These are phyloP conservation scores for Cryptosporidium viatorum DNA, from an alignment of 169 alveolate species.

Conservation along the genomic window DNA sequence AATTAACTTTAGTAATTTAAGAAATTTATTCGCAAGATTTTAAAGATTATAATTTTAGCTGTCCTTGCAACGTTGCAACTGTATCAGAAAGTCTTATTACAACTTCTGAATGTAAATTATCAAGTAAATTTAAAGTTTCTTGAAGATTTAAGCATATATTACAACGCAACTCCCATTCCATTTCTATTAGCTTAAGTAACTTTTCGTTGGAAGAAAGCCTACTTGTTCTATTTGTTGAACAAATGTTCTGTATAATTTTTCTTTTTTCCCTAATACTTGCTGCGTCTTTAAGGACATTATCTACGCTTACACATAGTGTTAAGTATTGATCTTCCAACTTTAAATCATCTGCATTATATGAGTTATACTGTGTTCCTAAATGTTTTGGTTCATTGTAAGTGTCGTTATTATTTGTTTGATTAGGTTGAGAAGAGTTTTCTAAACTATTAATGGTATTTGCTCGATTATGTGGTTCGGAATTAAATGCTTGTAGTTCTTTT, in stretches of 20 bases:
- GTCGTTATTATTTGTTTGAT: neutral
- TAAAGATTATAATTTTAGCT: neutral
- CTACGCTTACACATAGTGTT: conserved; percentile 4
- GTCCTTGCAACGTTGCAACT: neutral
- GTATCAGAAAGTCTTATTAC: conserved; percentile 3
- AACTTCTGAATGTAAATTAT: conserved; percentile 27
- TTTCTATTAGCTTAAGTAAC: conserved; percentile 43
- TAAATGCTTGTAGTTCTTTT: neutral
- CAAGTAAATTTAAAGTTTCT: conserved; percentile 31
- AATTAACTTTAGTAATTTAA: neutral
- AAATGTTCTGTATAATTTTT: conserved; percentile 48
- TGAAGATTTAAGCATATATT: conserved; percentile 36
- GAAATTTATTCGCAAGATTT: too few relatives aligned
- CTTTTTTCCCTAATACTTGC: conserved; percentile 53
- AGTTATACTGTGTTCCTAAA: neutral
- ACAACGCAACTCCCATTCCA: conserved; percentile 73
- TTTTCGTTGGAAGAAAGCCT: conserved; percentile 11
- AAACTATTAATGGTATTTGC: neutral
- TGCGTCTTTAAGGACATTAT: conserved; percentile 12
- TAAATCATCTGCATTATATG: neutral
- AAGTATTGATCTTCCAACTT: conserved; percentile 7
- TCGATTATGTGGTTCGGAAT: neutral
- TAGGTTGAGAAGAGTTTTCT: neutral
- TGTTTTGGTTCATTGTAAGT: neutral
- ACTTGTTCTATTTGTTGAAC: neutral